phyloP scores from a whole-genome alignment of 306 rosid species.

The Prunus mira region DNA sequence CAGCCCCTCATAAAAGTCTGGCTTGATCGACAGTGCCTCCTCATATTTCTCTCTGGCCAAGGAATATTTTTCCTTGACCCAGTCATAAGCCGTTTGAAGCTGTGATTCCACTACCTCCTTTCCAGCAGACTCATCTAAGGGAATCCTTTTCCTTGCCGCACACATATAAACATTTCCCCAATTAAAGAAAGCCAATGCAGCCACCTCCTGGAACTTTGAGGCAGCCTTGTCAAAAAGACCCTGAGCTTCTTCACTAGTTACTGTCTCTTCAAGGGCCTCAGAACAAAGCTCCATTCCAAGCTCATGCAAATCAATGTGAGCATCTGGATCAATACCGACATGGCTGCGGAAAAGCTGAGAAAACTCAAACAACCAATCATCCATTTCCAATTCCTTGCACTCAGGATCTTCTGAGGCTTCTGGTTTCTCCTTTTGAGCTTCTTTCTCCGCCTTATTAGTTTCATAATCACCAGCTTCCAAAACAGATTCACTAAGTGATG shows the following conservation, averaged over 20 bases:
- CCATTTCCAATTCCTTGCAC: slow-evolving; percentile 95
- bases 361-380: slow-evolving; percentile 96
- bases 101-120: slow-evolving; percentile 68
- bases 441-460: slow-evolving; percentile 55
- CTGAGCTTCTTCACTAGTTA: slow-evolving; percentile 95
- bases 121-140: slow-evolving; percentile 81
- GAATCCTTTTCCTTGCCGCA: slow-evolving; percentile 93
- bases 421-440: slow-evolving; percentile 57
- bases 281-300: slow-evolving; percentile 99
- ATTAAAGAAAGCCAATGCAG: slow-evolving; percentile 90
- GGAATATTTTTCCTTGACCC: slow-evolving; percentile 92
- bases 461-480: slow-evolving; percentile 52
- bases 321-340: slow-evolving; percentile 95
- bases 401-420: slow-evolving; percentile 59
- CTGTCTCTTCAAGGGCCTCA: slow-evolving; percentile 96
- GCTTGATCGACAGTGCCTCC: slow-evolving; percentile 83
- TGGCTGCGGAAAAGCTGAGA: slow-evolving; percentile 96
- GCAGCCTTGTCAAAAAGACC: slow-evolving; percentile 89
- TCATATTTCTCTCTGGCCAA: slow-evolving; percentile 87
- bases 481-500: slow-evolving; percentile 64
- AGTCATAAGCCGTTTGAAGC: slow-evolving; percentile 89
- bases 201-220: slow-evolving; percentile 97
- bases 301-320: slow-evolving; percentile 94
- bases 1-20: slow-evolving; percentile 92
- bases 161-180: slow-evolving; percentile 99